Base-by-base conservation (phyloP, 208 protist species). In the Crithidia thermophila region DNA sequence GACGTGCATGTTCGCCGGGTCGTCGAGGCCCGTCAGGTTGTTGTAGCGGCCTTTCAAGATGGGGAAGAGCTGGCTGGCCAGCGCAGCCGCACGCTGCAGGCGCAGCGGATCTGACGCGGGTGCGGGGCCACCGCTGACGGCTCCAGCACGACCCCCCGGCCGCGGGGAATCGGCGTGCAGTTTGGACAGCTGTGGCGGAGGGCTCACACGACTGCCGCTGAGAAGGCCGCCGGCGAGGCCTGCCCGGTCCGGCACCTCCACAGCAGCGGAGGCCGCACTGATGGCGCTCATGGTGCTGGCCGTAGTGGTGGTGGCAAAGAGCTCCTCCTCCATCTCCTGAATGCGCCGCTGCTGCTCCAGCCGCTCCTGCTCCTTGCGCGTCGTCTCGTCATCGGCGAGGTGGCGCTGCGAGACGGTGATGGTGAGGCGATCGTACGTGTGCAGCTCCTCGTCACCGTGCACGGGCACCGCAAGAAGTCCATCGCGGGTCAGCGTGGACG, bases 401-500 rank as follows among this genome's bases (percentile, higher is more conserved):
- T 88, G 78, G 8, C 85, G 78, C 43, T 72, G 74, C 14, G 77
- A 90, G 8, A 94, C 79, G 36, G 60, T 81, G 16, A 94, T 74
- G 34, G 72, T 75, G 46, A 94, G 73, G 28, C 85, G 72, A 57
- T 91, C 85, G 65, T 94, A 94, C 18, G 72, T 90, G 62, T 77
- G 78, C 28, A 94, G 69, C 4, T 72, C 40, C 18, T 77, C 69
- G 46, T 61, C 40, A 6, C 28, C 49, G 49, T 76, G 33, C 20
- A 75, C 39, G 7, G 51, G 57, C 23, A 69, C 49, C 4, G 43
- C 9, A 1, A 63, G 43, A 13, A 61, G 31, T n/a, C 45, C 27
- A 30, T 66, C 57, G 1, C 51, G 61, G 0, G 30, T 3, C 11
- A 31, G 42, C 18, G 43, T 34, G 20, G 21, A 28, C 11, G 5